Percentiles rank a stretch among this genome's conserved stretches.
Conservation (phyloP, 2,329 filamentous ascomycete genomes). For the Aulographum hederae region DNA sequence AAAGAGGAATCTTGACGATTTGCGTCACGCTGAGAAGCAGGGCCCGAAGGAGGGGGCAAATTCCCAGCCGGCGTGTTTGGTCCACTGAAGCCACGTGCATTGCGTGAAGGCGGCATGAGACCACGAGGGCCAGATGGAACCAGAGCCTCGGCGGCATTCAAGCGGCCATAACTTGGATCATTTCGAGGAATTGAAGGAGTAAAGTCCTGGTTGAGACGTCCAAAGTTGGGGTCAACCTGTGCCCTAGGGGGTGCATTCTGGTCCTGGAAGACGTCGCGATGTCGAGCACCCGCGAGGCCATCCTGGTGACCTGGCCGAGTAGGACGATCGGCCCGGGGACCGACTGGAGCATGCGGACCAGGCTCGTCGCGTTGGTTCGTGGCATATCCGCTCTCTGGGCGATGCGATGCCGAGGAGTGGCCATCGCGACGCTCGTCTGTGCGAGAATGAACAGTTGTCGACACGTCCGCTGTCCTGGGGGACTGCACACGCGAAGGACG, state of each 20-base stretch:
- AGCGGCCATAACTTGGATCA: constrained; percentile 29
- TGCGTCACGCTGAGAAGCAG: not conserved
- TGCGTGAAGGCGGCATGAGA: constrained; percentile 11
- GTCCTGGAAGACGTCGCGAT: constrained; percentile 17
- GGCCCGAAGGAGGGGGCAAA: constrained; percentile 2
- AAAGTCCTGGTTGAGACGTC: constrained; percentile 25
- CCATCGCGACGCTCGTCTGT: too few species aligned
- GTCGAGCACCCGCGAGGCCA: constrained; percentile 30
- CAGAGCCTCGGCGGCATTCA: constrained; percentile 17
- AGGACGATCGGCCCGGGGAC: constrained; percentile 16
- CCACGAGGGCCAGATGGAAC: constrained; percentile 35
- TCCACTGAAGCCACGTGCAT: constrained; percentile 20
- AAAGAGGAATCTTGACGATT: not conserved
- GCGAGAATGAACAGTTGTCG: too few species aligned
- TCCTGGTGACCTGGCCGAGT: constrained; percentile 22
- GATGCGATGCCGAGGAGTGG: too few species aligned
- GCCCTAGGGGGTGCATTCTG: constrained; percentile 15
- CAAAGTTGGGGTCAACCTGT: constrained; percentile 23
- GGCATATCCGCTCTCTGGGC: not conserved
- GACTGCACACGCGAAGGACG: not conserved
- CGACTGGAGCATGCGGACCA: constrained; percentile 5
- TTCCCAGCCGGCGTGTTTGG: constrained; percentile 11
- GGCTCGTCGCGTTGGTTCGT: not conserved
- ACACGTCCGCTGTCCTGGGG: not conserved
- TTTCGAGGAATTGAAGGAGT: constrained; percentile 16